Percentiles rank a stretch among this genome's conserved stretches.
These are phyloP conservation scores for Chytridiales sp. DNA, from an alignment of 371 early-diverging fungal genomes.

Conservation along the genomic window DNA sequence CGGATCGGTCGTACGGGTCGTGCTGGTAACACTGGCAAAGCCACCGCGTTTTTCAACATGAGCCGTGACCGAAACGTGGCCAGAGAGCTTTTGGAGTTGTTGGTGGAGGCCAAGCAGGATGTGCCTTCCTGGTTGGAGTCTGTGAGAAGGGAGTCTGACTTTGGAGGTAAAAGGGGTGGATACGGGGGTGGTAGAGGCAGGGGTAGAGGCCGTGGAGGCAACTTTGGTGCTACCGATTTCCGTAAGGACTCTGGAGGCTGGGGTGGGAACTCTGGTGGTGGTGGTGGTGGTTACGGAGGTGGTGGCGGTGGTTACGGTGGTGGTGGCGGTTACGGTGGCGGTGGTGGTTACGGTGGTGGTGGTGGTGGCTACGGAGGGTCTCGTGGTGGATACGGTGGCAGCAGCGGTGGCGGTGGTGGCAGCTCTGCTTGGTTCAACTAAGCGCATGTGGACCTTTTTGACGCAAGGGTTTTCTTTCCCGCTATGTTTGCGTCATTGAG, in stretches of 20 bases:
- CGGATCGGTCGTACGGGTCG: constrained; percentile 68
- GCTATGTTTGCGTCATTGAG: too few species aligned
- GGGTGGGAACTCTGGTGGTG: constrained; percentile 13
- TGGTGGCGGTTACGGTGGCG: constrained; percentile 20
- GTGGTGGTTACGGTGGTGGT: too few species aligned
- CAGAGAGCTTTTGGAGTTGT: constrained; percentile 67
- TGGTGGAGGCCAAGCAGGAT: constrained; percentile 76
- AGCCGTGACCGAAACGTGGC: constrained; percentile 44
- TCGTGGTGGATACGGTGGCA: too few species aligned
- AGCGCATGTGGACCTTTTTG: too few species aligned
- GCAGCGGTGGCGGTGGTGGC: too few species aligned
- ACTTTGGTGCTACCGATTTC: constrained; percentile 51
- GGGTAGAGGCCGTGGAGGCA: constrained; percentile 33
- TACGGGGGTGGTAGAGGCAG: constrained; percentile 26
- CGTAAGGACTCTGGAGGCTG: constrained; percentile 38
- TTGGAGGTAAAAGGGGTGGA: constrained; percentile 15
- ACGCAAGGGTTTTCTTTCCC: too few species aligned
- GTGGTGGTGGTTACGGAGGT: constrained; percentile 22
- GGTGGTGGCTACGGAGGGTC: too few species aligned
- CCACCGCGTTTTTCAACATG: constrained; percentile 60
- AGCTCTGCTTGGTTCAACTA: too few species aligned
- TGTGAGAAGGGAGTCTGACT: constrained; percentile 10
- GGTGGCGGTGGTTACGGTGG: constrained; percentile 33
- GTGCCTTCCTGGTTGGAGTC: constrained; percentile 72
- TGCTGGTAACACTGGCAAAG: constrained; percentile 56